Percentiles rank a stretch among this genome's conserved stretches.
phyloP scores from a whole-genome alignment of 2,329 filamentous ascomycete genomes.

The Trematosphaeria pertusa region DNA sequence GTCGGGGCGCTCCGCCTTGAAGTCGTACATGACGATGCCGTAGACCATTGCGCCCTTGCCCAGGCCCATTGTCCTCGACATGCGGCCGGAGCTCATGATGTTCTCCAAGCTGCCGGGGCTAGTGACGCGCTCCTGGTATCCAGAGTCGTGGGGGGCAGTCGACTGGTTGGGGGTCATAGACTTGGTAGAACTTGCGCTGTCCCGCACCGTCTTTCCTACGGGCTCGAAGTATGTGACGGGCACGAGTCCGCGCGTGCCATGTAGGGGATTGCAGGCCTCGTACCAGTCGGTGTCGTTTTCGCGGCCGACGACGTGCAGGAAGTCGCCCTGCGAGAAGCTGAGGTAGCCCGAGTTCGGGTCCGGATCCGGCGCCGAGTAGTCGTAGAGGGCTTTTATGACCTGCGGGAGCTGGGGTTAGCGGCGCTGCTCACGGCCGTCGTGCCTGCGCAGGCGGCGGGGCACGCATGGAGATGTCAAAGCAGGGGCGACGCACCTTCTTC shows the following conservation, averaged over 20 bases:
- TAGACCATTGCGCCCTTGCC: conserved; percentile 85
- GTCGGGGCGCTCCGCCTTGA: conserved; percentile 92
- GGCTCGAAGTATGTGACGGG: conserved; percentile 94
- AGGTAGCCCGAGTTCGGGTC: conserved; percentile 70
- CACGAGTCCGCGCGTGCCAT: conserved; percentile 86
- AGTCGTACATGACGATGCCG: conserved; percentile 96
- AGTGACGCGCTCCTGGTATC: conserved; percentile 71
- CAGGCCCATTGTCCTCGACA: conserved; percentile 56
- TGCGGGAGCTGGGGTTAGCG: conserved; percentile 48
- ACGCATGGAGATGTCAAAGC: not conserved
- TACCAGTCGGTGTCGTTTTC: conserved; percentile 97
- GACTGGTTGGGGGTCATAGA: conserved; percentile 54
- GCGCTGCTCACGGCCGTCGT: conserved; percentile 3
- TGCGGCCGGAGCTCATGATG: conserved; percentile 38
- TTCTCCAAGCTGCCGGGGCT: conserved; percentile 44
- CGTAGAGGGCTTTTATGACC: conserved; percentile 97
- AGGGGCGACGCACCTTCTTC: conserved; percentile 73
- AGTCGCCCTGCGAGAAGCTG: conserved; percentile 92
- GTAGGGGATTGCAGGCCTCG: conserved; percentile 95
- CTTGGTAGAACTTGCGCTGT: conserved; percentile 68
- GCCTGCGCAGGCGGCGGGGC: conserved; percentile 15
- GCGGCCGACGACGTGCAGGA: conserved; percentile 96
- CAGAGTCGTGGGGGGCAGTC: conserved; percentile 82
- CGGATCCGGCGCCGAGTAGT: conserved; percentile 79
- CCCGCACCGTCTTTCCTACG: conserved; percentile 88